Base-by-base conservation (phyloP, 768 basidiomycete species). In the Phallus indusiatus region DNA sequence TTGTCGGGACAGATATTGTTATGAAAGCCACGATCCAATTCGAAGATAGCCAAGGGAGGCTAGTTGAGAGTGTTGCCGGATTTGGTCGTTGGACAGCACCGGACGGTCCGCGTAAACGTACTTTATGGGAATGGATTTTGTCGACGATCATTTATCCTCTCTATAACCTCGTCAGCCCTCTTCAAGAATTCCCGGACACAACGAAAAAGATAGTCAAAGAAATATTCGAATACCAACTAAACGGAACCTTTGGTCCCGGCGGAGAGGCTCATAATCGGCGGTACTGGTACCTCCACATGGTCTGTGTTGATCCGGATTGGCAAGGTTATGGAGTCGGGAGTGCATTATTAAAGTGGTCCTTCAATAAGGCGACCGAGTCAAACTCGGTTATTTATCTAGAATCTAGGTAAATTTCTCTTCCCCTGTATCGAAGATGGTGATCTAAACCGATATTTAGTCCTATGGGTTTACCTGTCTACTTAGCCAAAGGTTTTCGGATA, bases 251-350 rank as follows among this genome's bases (percentile, higher is more conserved):
- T 52, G 57, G 57, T 2, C 57, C 49, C 12, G 50, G 50, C 14
- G 48, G 57, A 34, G 36, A 4, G 6, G 20, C 28, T 21, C 35
- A 59, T 17, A 51, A 51, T 33, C 50, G 50, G 28, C 50, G 18
- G 18, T 34, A 59, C 50, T 59, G 57, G 57, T 36, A 59, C 36
- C 50, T 59, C 12, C 57, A 59, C 34, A 36, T 59, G 21, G 17
- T 59, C 16, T 59, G 57, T 34, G 57, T 59, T 17, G 22, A 59
- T 47, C 57, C 57, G 17, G 47, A 33, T 17, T 59, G 57, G 57
- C 57, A 53, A 53, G 49, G 50, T 20, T 20, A 12, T 17, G 57
- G 57, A 22, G 47, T 59, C 22, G 57, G 57, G 9, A 36, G 49
- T 51, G 49, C 47, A 35, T 28, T 59, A 48, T 36, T 59, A 17